phyloP scores from a whole-genome alignment of 768 basidiomycete species.

The Trametopsis cervina region DNA sequence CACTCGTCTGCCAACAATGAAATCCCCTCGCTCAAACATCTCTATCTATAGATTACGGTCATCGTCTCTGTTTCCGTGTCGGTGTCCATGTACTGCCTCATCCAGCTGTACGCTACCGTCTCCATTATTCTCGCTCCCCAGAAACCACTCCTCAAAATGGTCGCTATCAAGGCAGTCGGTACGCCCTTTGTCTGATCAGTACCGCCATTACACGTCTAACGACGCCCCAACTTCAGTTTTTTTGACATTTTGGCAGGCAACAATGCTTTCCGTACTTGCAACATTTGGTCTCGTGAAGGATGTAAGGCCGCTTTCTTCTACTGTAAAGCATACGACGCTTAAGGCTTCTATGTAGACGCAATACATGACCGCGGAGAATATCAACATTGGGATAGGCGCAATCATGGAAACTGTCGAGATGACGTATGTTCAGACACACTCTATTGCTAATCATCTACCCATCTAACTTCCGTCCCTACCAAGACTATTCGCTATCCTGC shows the following conservation, averaged over 20 bases:
- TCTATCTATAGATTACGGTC: slow-evolving; percentile 44
- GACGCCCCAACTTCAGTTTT: slow-evolving; percentile 35
- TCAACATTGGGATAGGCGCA: slow-evolving; percentile 65
- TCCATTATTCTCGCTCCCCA: slow-evolving; percentile 46
- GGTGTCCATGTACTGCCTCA: slow-evolving; percentile 70
- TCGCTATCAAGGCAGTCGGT: slow-evolving; percentile 72
- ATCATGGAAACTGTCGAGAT: slow-evolving; percentile 70
- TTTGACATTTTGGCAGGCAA: slow-evolving; percentile 74
- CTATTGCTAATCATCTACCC: too few species aligned
- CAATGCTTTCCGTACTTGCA: slow-evolving; percentile 47
- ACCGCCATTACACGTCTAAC: not conserved
- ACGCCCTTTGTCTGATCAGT: slow-evolving; percentile 16
- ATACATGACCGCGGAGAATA: slow-evolving; percentile 69
- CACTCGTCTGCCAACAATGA: not conserved
- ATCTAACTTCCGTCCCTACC: too few species aligned
- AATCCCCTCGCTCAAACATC: not conserved
- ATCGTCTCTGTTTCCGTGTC: slow-evolving; percentile 67
- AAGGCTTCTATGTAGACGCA: slow-evolving; percentile 34
- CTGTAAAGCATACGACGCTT: not conserved
- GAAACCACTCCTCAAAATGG: slow-evolving; percentile 58
- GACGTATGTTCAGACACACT: slow-evolving; percentile 51
- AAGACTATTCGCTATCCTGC: slow-evolving; percentile 62
- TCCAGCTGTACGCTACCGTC: slow-evolving; percentile 63
- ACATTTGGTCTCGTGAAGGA: slow-evolving; percentile 57
- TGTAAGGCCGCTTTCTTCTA: slow-evolving; percentile 28